Evolutionary conservation across 768 basidiomycete species (phyloP), one percentile per base, ranked within the genome.

Genomic region (Mycena floridula): DNA sequence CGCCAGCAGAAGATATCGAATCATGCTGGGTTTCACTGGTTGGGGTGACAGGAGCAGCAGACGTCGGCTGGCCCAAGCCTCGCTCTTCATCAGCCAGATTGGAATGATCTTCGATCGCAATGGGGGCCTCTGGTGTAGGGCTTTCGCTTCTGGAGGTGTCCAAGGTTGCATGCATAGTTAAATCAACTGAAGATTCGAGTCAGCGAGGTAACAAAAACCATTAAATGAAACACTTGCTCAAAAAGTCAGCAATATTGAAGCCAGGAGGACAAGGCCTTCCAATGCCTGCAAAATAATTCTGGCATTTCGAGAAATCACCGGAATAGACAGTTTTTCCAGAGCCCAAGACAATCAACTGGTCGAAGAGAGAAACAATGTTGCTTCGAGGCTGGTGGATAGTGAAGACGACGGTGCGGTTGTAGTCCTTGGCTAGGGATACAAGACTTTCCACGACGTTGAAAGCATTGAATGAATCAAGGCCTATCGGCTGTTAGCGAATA

Each of bases 371-470:
- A 12, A 98, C 94, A 53, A 99, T 98, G 64, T 97, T 97, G 61
- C 90, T 93, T 41, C 95, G 83, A 12, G 95, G 96, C 61, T 98
- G 96, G 56, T 99, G 96, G 45, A 99, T 98, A 0, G 95, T 98
- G 68, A 98, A 96, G 46, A 98, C 74, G 41, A 98, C 90, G 0
- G 94, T 98, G 25, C 95, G 84, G 51, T 94, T 91, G 64, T 92
- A 98, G 54, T 85, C 79, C 23, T 80, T 70, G 4, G 94, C 91
- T 20, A 98, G 76, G 13, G 85, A 82, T 2, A 86, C 85, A 20
- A 99, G 74, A 26, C 85, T 82, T 32, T 94, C 92, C 26, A 99
- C 73, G 51, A 99, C 95, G 51, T 96, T 97, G 70, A 77, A 86
- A 0, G 96, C 95, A 50, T 98, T 98, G 67, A 81, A 98, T 0